Base-by-base conservation (phyloP, 73 alveolate genomes). In the Paramecium primaurelia region DNA sequence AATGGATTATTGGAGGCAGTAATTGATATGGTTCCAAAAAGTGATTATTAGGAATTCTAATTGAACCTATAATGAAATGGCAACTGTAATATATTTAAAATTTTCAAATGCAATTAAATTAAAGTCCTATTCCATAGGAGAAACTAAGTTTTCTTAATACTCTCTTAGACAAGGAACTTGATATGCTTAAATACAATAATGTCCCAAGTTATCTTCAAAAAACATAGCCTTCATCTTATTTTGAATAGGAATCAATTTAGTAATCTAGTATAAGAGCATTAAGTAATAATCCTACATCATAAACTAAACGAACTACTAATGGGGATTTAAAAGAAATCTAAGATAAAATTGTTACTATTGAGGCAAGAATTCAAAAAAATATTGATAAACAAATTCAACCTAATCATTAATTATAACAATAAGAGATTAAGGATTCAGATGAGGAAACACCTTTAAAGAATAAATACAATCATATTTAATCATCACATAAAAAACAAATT, bases 1-100 rank as follows among this genome's bases (percentile, higher is more conserved):
- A 80, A 49, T 28, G 91, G 91, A 32, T 80, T 45, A 45, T 80
- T 49, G 22, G 91, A 80, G n/a, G 91, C 91, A 9, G 75, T 80
- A 0, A 80, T 80, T 44, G 75, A 49, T 18, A 40, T 26, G 44
- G 91, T 80, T 45, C 91, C 91, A 18, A 80, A 80, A 80, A 42
- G 49, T 32, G 91, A 47, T 47, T 80, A 73, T 73, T 73, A 73
- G 47, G 87, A 73, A 73, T 73, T 73, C 59, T 40, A 34, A 37
- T 73, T 73, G 59, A 73, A 73, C 59, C 59, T 73, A 38, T 25
- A 32, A 36, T 73, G 87, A 73, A 38, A 64, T 64, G 47, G 16
- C 42, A 64, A 64, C 69, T 54, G 69, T 64, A 64, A 64, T 34
- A 64, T 64, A 64, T 12, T 64, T 64, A 25, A 64, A 64, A 32